phyloP scores from a whole-genome alignment of 495 filamentous ascomycete genomes.

The Penicillium subrubescens region DNA sequence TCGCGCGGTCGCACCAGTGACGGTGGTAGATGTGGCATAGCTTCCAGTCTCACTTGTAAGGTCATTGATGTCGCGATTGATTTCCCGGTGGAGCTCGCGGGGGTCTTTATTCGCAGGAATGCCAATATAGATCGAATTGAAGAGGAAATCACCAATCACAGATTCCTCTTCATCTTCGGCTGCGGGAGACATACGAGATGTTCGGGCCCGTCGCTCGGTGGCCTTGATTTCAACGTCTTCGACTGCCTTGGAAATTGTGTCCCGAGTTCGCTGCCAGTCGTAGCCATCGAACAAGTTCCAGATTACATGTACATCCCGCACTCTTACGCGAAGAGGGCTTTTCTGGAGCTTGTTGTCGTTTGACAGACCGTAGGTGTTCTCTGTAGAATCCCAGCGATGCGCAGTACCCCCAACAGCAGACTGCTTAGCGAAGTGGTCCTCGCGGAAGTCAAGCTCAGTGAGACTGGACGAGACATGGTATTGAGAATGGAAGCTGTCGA shows the following conservation, averaged over 20 bases:
- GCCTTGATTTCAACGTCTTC: conserved; percentile 81
- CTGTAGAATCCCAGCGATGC: conserved; percentile 75
- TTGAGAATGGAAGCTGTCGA: conserved; percentile 64
- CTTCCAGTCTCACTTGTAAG: conserved; percentile 85
- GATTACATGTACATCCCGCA: conserved; percentile 88
- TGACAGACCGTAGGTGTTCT: conserved; percentile 68
- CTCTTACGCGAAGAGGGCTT: conserved; percentile 74
- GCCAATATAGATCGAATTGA: conserved; percentile 98
- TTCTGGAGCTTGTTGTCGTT: conserved; percentile 62
- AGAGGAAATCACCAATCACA: conserved; percentile 91
- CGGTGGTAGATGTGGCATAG: conserved; percentile 69
- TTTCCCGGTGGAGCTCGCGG: conserved; percentile 72
- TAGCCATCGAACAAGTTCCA: conserved; percentile 99
- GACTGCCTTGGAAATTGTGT: conserved; percentile 83
- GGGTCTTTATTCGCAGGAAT: conserved; percentile 86
- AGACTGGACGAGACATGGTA: conserved; percentile 53
- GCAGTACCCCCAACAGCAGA: conserved; percentile 66
- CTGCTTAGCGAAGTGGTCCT: conserved; percentile 74
- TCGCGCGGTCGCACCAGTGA: conserved; percentile 60
- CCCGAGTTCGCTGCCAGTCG: conserved; percentile 88
- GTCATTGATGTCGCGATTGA: conserved; percentile 88
- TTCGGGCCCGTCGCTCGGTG: conserved; percentile 64
- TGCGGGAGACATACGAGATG: conserved; percentile 47
- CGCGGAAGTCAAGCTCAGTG: conserved; percentile 66
- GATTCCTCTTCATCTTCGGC: conserved; percentile 74